phyloP scores from a whole-genome alignment of 192 early-diverging fungal genomes.

The Backusella parvicylindrica region DNA sequence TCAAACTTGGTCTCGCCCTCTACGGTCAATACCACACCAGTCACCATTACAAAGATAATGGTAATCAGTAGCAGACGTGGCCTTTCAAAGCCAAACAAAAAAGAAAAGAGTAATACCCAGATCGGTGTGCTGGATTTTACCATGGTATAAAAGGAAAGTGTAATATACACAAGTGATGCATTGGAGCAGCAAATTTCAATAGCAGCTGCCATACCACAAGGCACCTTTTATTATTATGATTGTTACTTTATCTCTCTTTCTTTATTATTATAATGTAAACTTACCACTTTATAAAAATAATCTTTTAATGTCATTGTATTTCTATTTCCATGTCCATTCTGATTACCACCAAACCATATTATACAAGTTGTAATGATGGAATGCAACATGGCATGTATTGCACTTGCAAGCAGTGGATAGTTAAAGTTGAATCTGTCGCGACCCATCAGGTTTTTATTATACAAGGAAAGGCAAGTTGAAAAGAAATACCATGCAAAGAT shows the following conservation, averaged over 20 bases:
- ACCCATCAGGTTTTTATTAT: conserved; percentile 84
- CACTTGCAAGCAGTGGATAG: conserved; percentile 74
- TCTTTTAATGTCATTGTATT: conserved; percentile 21
- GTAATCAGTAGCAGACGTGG: conserved; percentile 56
- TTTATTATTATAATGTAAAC: neutral
- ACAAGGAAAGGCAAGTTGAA: conserved; percentile 71
- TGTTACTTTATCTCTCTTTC: neutral
- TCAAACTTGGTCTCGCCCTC: conserved; percentile 64
- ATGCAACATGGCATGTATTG: conserved; percentile 73
- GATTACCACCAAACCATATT: conserved; percentile 39
- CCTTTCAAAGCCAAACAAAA: conserved; percentile 73
- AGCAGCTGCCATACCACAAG: conserved; percentile 67
- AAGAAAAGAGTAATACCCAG: conserved; percentile 77
- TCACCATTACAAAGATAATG: conserved; percentile 68
- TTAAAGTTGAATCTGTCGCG: conserved; percentile 68
- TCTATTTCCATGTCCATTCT: neutral
- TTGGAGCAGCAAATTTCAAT: conserved; percentile 84
- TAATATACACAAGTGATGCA: conserved; percentile 71
- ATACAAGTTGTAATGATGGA: conserved; percentile 56
- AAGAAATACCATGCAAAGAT: conserved; percentile 72
- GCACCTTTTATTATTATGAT: conserved; percentile 18
- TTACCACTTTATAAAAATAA: conserved; percentile 37
- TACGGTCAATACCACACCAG: conserved; percentile 77
- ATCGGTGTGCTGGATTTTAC: conserved; percentile 66
- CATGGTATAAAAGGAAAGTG: conserved; percentile 86